Evolutionary conservation across 352 stramenopile species (phyloP).

Genomic region (Pythium monospermum): DNA sequence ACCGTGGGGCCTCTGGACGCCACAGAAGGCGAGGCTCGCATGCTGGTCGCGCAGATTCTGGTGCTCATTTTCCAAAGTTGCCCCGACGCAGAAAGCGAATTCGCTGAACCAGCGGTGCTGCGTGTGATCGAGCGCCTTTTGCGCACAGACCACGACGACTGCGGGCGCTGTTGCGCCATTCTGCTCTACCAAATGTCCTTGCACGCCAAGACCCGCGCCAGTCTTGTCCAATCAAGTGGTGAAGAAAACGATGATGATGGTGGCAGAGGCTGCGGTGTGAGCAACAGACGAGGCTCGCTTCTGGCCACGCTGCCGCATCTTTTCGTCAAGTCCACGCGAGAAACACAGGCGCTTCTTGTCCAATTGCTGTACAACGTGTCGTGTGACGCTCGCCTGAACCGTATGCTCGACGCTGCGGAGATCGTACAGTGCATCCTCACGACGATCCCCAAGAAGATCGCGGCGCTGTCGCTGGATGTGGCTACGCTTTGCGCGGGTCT

Average conservation of each 20-base stretch:
- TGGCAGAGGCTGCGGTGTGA: too few relatives aligned
- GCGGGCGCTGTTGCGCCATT: constrained; percentile 37
- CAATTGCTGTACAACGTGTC: constrained; percentile 61
- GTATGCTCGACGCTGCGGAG: constrained; percentile 12
- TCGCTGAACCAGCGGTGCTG: constrained; percentile 24
- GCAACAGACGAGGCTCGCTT: too few relatives aligned
- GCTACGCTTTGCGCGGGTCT: constrained; percentile 25
- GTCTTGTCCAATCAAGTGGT: constrained; percentile 18
- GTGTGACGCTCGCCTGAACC: constrained; percentile 32
- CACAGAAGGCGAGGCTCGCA: not conserved
- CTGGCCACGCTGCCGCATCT: constrained; percentile 29
- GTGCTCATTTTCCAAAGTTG: constrained; percentile 30
- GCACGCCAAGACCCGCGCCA: constrained; percentile 28
- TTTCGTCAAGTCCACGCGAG: constrained; percentile 26
- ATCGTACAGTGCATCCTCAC: constrained; percentile 22
- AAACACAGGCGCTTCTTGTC: constrained; percentile 41
- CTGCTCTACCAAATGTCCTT: constrained; percentile 60
- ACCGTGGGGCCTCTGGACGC: not conserved
- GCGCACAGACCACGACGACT: constrained; percentile 22
- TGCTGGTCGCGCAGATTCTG: constrained; percentile 26
- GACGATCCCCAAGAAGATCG: constrained; percentile 21
- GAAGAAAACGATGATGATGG: not conserved
- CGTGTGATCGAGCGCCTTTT: constrained; percentile 17
- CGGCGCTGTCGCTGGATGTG: constrained; percentile 15
- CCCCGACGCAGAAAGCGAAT: constrained; percentile 26